Base-by-base conservation (phyloP, 2,329 filamentous ascomycete species). In the Fusarium drepaniforme region DNA sequence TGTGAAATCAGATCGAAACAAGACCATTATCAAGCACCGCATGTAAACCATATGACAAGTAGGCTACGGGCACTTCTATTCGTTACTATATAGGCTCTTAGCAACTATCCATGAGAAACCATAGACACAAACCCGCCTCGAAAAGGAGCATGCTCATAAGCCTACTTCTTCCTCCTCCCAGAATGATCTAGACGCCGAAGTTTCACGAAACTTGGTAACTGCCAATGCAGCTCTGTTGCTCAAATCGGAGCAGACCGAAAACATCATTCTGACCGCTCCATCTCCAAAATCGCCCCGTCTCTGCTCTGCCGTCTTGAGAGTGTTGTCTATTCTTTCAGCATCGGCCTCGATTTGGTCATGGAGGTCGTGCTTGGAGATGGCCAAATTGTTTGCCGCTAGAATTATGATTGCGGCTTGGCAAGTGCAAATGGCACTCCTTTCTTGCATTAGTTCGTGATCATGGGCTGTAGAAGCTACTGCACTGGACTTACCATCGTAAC, bases 381-480 rank as follows among this genome's bases (percentile, higher is more conserved):
- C 38, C n/a, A 69, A 12, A 16, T 57, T 56, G 13, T 69, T 57
- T 37, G 67, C 63, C 3, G 57, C 64, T 4, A 69, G 46, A 5
- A 67, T 57, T 1, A 35, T 44, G 12, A 67, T 49, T 18, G 67
- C 64, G 23, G 63, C 28, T 57, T 68, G 40, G 8, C 40, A 49
- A 6, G 57, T 21, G 11, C 57, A 62, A 21, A 23, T 51, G 2
- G 67, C 38, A 8, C 37, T 69, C 63, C 67, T 69, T 23, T 30
- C 16, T 21, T 5, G 16, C 4, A 23, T 66, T 21, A 66, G 28
- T 59, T 28, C 12, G 6, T 51, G 7, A n/a, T 11, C 4, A 16
- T 30, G 13, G 46, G 3, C 3, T 15, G 30, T 4, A 18, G 11
- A 37, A 9, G 6, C 9, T 40, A 7, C 18, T 0, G 12, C 8